These are phyloP conservation scores for Mycena sp. DNA, from an alignment of 1,284 basidiomycete genomes.

Conservation along the genomic window DNA sequence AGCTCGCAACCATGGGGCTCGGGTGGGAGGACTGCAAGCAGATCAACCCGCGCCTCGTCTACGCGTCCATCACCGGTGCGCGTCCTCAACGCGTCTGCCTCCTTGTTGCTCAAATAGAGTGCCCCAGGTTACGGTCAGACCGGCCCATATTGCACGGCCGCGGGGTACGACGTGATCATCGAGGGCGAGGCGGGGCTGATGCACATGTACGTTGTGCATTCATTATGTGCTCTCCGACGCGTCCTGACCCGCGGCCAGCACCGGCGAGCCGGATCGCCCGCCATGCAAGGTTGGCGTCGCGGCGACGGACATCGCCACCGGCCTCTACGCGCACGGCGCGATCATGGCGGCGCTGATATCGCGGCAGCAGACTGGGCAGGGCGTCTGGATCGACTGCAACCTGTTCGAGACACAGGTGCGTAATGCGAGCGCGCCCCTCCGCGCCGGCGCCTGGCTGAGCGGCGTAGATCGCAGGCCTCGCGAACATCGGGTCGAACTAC, in stretches of 20 bases:
- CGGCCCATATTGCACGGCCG: conserved; percentile 84
- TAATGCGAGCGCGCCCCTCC: too few relatives aligned
- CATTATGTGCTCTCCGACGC: neutral
- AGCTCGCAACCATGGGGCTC: conserved; percentile 85
- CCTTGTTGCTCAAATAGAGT: neutral
- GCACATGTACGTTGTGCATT: conserved; percentile 76
- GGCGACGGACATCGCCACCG: conserved; percentile 90
- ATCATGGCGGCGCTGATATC: conserved; percentile 92
- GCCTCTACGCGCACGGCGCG: conserved; percentile 93
- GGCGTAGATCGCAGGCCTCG: conserved; percentile 85
- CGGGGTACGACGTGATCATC: conserved; percentile 93
- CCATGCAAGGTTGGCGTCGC: conserved; percentile 95
- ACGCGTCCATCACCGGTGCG: conserved; percentile 89
- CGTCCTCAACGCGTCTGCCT: conserved; percentile 20
- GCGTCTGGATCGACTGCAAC: conserved; percentile 91
- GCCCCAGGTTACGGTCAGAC: conserved; percentile 91
- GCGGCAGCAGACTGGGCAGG: conserved; percentile 85
- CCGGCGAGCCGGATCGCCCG: conserved; percentile 88
- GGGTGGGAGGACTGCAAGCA: conserved; percentile 86
- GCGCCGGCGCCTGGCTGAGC: neutral
- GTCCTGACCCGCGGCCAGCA: conserved; percentile 54
- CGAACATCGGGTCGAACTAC: conserved; percentile 95
- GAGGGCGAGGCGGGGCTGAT: conserved; percentile 94
- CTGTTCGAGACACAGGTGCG: conserved; percentile 85
- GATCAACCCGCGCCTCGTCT: conserved; percentile 87